Evolutionary conservation across 805 yeast species (phyloP).

Genomic region (Wickerhamomyces alni): DNA sequence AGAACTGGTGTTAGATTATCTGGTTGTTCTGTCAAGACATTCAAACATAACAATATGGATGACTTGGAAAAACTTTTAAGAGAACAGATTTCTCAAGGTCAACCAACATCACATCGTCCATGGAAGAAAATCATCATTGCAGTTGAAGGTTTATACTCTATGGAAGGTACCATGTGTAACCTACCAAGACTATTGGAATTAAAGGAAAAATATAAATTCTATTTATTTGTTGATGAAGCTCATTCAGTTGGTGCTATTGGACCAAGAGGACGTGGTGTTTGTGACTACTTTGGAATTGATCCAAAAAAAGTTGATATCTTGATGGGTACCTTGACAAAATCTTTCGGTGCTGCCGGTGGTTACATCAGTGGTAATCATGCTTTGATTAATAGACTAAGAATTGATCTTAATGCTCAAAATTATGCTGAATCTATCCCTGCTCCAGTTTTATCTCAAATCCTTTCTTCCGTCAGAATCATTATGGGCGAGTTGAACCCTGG

Average conservation of each 20-base stretch:
- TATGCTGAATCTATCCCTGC: constrained; percentile 90
- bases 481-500: constrained; percentile 83
- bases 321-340: constrained; percentile 97
- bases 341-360: constrained; percentile 99
- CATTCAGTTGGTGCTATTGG: constrained; percentile 99
- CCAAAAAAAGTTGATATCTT: constrained; percentile 76
- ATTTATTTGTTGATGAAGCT: constrained; percentile 92
- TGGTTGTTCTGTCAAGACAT: constrained; percentile 89
- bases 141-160: constrained; percentile 87
- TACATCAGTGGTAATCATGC: constrained; percentile 75
- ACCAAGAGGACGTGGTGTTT: constrained; percentile 87
- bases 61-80: constrained; percentile 70
- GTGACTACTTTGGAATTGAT: constrained; percentile 83
- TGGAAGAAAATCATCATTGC: constrained; percentile 85
- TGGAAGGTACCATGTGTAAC: constrained; percentile 89
- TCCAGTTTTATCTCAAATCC: constrained; percentile 84
- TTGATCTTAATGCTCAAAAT: constrained; percentile 63
- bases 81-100: constrained; percentile 88
- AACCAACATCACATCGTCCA: constrained; percentile 92
- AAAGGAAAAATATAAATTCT: constrained; percentile 80
- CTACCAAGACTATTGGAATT: constrained; percentile 69
- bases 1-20: constrained; percentile 91
- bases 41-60: constrained; percentile 86
- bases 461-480: constrained; percentile 71
- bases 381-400: constrained; percentile 67